Base-by-base conservation (phyloP, 1,139 yeast species). In the Debaryomyces sp. region DNA sequence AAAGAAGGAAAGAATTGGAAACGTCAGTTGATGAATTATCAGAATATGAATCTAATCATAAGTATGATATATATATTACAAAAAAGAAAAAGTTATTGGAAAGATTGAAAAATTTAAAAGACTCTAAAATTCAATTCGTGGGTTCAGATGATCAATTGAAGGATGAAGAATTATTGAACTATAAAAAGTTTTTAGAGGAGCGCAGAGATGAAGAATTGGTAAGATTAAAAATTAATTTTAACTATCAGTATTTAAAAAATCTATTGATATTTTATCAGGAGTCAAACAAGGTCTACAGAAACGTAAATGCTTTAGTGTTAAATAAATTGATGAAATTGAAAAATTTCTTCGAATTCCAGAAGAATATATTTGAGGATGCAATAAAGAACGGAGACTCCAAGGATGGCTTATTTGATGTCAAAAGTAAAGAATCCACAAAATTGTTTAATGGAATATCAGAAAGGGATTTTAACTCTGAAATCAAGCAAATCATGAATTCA, bases 321-420 rank as follows among this genome's bases (percentile, higher is more conserved):
- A 75, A 70, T 56, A 75, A 75, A 54, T 60, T 76, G 41, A 66
- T 67, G 44, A 76, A 75, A 51, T 57, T 76, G 45, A 68, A 68
- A 55, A 68, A 71, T 53, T 75, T 75, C 50, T 69, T 76, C 47
- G 75, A 71, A 54, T 73, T 60, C 52, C 80, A 76, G 53, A 62
- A 61, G 43, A 61, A 56, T 35, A 49, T 67, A 27, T 69, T 75
- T 49, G 57, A 57, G 30, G 64, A 63, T 8, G 49, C 64, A 32
- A 55, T 70, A 26, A 49, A 54, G 3, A 58, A 56, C 17, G 39
- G 29, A n/a, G 56, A 58, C 22, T 46, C 51, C n/a, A 57, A 58
- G 23, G 61, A 58, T 37, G 73, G 70, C 23, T 46, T 65, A 21
- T 64, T 67, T 47, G 78, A 72, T 49, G 62, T 76, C 23, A 64